These are phyloP conservation scores for Aspergillus sp. DNA, from an alignment of 2,329 filamentous ascomycete genomes.

Conservation along the genomic window DNA sequence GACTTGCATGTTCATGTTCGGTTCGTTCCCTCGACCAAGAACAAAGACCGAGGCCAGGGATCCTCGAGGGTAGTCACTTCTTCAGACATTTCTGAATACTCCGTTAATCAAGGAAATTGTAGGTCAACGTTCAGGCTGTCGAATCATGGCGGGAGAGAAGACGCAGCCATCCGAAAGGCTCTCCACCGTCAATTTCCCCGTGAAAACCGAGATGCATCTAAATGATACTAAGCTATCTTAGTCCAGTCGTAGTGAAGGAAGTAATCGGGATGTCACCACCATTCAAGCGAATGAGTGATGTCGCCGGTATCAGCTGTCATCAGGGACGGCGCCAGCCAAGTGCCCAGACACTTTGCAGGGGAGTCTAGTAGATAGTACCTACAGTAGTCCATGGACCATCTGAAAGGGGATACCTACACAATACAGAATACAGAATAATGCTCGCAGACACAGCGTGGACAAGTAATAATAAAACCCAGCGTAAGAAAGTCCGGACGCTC, in stretches of 20 bases:
- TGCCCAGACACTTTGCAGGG: no score
- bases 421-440: no score
- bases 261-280: neutral
- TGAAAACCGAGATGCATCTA: neutral
- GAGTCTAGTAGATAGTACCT: no score
- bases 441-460: no score
- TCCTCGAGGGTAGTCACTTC: neutral
- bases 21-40: neutral
- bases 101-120: neutral
- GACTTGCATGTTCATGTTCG: neutral
- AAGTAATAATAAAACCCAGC: neutral
- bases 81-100: neutral
- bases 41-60: neutral
- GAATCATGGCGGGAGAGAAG: neutral
- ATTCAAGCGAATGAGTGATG: neutral
- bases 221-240: neutral
- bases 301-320: neutral
- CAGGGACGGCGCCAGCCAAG: no score
- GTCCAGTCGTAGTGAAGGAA: slow-evolving; percentile 3
- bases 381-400: no score
- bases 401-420: no score
- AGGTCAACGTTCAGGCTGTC: no score
- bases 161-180: neutral
- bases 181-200: neutral
- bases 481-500: slow-evolving; percentile 2